A percentile compares a stretch with the other conserved stretches of the same genome.
These are phyloP conservation scores for Candida tetrigidarum DNA, from an alignment of 1,139 yeast species.

Conservation along the genomic window DNA sequence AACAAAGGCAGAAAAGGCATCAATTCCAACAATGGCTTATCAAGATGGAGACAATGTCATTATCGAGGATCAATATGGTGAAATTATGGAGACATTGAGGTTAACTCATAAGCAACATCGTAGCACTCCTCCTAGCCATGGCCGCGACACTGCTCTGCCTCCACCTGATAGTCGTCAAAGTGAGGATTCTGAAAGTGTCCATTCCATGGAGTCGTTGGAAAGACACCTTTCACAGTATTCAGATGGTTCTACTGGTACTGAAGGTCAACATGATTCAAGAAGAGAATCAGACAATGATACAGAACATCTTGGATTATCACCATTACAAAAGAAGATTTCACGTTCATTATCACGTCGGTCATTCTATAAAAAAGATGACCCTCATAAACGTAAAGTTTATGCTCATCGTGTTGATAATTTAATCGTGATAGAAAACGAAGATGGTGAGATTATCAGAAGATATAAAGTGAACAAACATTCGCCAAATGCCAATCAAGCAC, in stretches of 20 bases:
- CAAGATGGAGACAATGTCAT: slow-evolving; percentile 73
- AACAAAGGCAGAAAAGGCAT: slow-evolving; percentile 14
- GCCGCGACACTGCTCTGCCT: not conserved
- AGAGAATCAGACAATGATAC: slow-evolving; percentile 3
- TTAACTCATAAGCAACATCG: no score
- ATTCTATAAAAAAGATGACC: slow-evolving; percentile 35
- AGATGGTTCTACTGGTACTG: slow-evolving; percentile 17
- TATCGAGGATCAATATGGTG: slow-evolving; percentile 85
- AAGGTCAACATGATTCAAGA: not conserved
- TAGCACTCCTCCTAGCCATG: no score
- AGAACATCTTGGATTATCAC: slow-evolving; percentile 5
- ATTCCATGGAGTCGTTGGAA: slow-evolving; percentile 44
- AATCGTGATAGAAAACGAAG: slow-evolving; percentile 84
- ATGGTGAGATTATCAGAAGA: slow-evolving; percentile 88
- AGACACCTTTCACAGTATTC: slow-evolving; percentile 42
- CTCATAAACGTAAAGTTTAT: slow-evolving; percentile 36
- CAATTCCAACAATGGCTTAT: slow-evolving; percentile 55
- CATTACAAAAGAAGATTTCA: slow-evolving; percentile 10
- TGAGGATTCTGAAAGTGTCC: slow-evolving; percentile 38
- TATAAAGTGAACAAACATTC: slow-evolving; percentile 69
- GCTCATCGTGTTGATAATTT: slow-evolving; percentile 64
- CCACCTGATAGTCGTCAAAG: not conserved
- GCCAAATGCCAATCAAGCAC: no score
- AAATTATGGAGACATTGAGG: slow-evolving; percentile 55
- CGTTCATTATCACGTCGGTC: slow-evolving; percentile 20